phyloP scores from a whole-genome alignment of 164 flowering plant genomes.

The Buxus sempervirens region DNA sequence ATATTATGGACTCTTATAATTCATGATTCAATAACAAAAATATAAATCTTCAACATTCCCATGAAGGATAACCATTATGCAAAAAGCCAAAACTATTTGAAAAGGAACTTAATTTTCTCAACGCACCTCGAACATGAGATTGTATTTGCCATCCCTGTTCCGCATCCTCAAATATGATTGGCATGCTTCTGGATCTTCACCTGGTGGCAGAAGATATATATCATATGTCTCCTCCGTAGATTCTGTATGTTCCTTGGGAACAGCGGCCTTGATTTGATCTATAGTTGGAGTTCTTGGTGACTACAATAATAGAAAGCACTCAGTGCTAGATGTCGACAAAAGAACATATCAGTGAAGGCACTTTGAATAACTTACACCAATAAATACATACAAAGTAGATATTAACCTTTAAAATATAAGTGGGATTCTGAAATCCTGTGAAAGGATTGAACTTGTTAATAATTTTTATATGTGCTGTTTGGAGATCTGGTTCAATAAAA shows the following conservation, averaged over 20 bases:
- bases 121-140: slow-evolving; percentile 96
- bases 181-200: slow-evolving; percentile 98
- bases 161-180: slow-evolving; percentile 97
- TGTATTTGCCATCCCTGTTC: slow-evolving; percentile 94
- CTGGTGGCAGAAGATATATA: slow-evolving; percentile 95
- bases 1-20: neutral
- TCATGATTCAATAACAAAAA: neutral
- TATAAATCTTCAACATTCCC: neutral
- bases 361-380: neutral
- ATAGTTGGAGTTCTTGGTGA: slow-evolving; percentile 49
- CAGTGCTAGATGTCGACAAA: slow-evolving; percentile 12
- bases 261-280: slow-evolving; percentile 62
- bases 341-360: neutral
- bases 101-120: neutral
- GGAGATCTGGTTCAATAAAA: slow-evolving; percentile 94
- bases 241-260: slow-evolving; percentile 56
- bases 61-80: neutral
- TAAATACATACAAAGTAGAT: neutral
- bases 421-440: slow-evolving; percentile 70
- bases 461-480: slow-evolving; percentile 87
- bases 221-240: slow-evolving; percentile 82
- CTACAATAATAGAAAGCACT: slow-evolving; percentile 41
- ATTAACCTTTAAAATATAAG: slow-evolving; percentile 65
- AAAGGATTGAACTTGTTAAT: slow-evolving; percentile 79
- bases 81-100: neutral